These are phyloP conservation scores for Globisporangium canariense DNA, from an alignment of 352 stramenopile genomes.

Conservation along the genomic window DNA sequence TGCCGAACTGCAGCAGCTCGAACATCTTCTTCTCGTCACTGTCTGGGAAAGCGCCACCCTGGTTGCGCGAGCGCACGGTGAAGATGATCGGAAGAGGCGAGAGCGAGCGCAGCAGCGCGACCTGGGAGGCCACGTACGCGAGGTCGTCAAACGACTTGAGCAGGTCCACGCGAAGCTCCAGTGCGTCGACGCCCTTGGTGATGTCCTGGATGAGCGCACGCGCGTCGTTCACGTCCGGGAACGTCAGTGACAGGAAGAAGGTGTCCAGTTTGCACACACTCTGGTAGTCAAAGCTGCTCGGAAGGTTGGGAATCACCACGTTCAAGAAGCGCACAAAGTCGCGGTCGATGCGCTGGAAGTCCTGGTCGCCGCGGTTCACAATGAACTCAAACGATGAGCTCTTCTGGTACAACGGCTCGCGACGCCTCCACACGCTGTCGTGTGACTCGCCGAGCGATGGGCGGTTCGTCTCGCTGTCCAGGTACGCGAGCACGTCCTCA, in stretches of 20 bases:
- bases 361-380: constrained; percentile 52
- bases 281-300: constrained; percentile 48
- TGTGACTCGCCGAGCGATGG: constrained; percentile 63
- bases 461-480: constrained; percentile 46
- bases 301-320: constrained; percentile 46
- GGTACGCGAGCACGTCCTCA: constrained; percentile 63
- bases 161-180: constrained; percentile 96
- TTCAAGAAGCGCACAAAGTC: constrained; percentile 74
- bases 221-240: constrained; percentile 51
- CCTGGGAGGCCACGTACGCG: constrained; percentile 65
- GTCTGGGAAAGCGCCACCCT: constrained; percentile 94
- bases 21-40: constrained; percentile 85
- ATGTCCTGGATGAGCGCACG: constrained; percentile 47
- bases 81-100: constrained; percentile 95
- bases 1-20: constrained; percentile 85
- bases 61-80: constrained; percentile 92
- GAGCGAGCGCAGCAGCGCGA: constrained; percentile 77
- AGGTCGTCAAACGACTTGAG: constrained; percentile 55
- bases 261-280: constrained; percentile 47
- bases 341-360: constrained; percentile 53
- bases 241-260: constrained; percentile 82
- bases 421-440: constrained; percentile 52
- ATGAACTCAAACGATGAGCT: constrained; percentile 56
- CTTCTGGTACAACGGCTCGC: constrained; percentile 52
- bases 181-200: constrained; percentile 88